phyloP scores from a whole-genome alignment of 164 flowering plant species.

The Paratinospora sagittata region DNA sequence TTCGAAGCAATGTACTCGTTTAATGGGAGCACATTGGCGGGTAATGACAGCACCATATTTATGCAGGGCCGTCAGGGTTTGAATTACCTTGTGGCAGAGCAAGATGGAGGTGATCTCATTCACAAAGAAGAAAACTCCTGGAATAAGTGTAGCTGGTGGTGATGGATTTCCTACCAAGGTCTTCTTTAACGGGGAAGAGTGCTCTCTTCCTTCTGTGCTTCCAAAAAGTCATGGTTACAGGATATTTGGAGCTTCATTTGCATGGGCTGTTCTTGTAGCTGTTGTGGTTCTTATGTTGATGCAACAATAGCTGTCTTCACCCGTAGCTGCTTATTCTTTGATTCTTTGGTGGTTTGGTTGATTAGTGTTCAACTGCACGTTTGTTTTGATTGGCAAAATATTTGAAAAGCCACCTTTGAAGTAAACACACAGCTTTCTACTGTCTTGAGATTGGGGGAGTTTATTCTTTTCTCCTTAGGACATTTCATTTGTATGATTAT shows the following conservation, averaged over 20 bases:
- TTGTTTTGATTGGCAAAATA: background rate
- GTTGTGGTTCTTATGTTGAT: slow-evolving; percentile 28
- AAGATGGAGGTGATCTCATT: slow-evolving; percentile 64
- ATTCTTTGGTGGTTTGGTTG: slow-evolving; percentile 30
- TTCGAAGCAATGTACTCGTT: slow-evolving; percentile 46
- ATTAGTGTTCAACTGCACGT: slow-evolving; percentile 4
- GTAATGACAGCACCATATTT: slow-evolving; percentile 35
- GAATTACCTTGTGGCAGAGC: slow-evolving; percentile 60
- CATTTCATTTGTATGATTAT: background rate
- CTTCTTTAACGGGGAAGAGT: slow-evolving; percentile 81
- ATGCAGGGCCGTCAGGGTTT: slow-evolving; percentile 38
- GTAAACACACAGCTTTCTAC: background rate
- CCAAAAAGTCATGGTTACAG: slow-evolving; percentile 32
- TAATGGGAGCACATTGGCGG: slow-evolving; percentile 38
- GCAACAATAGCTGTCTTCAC: slow-evolving; percentile 26
- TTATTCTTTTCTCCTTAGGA: background rate
- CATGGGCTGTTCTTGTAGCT: slow-evolving; percentile 22
- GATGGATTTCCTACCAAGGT: slow-evolving; percentile 76
- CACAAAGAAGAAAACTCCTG: slow-evolving; percentile 54
- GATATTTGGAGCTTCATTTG: slow-evolving; percentile 7
- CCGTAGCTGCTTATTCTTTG: slow-evolving; percentile 29
- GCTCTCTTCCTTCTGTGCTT: slow-evolving; percentile 48
- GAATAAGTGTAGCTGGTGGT: slow-evolving; percentile 42
- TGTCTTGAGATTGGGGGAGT: background rate
- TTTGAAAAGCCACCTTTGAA: slow-evolving; percentile 1